phyloP scores from a whole-genome alignment of 164 flowering plant species.

The Dillenia turbinata region DNA sequence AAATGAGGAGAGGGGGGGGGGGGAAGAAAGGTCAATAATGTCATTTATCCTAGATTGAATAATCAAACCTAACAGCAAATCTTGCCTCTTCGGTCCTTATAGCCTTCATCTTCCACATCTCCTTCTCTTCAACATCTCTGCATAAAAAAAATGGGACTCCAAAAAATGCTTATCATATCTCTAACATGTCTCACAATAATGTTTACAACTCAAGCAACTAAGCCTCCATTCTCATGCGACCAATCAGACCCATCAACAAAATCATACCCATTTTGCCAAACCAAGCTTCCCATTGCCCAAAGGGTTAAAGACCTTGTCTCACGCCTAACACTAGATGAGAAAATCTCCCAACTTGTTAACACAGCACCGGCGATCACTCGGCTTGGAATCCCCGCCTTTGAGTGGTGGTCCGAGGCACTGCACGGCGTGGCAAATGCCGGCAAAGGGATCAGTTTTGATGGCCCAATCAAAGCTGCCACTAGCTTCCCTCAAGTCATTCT shows the following conservation, averaged over 20 bases:
- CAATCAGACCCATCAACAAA: constrained; percentile 37
- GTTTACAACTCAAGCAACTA: constrained; percentile 10
- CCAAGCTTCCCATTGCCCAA: constrained; percentile 36
- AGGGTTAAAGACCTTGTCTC: constrained; percentile 66
- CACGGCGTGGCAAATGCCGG: constrained; percentile 58
- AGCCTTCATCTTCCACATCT: too few relatives aligned
- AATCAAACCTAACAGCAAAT: too few relatives aligned
- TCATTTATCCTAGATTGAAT: too few relatives aligned
- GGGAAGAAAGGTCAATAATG: too few relatives aligned
- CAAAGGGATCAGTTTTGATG: constrained; percentile 43
- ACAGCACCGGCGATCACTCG: constrained; percentile 61
- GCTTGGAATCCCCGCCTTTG: constrained; percentile 70
- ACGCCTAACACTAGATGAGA: constrained; percentile 81
- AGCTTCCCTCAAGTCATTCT: constrained; percentile 92
- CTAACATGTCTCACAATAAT: too few relatives aligned
- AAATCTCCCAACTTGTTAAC: constrained; percentile 70
- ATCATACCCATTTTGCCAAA: constrained; percentile 50
- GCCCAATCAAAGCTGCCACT: constrained; percentile 53
- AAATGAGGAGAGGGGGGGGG: too few relatives aligned
- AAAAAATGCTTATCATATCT: too few relatives aligned
- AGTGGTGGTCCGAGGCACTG: constrained; percentile 93
- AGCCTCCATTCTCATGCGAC: constrained; percentile 68
- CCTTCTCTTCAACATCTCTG: too few relatives aligned
- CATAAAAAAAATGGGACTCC: too few relatives aligned
- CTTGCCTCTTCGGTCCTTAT: too few relatives aligned